Evolutionary conservation across 2,329 filamentous ascomycete species (phyloP).

Genomic region (Alternaria tenuissima): DNA sequence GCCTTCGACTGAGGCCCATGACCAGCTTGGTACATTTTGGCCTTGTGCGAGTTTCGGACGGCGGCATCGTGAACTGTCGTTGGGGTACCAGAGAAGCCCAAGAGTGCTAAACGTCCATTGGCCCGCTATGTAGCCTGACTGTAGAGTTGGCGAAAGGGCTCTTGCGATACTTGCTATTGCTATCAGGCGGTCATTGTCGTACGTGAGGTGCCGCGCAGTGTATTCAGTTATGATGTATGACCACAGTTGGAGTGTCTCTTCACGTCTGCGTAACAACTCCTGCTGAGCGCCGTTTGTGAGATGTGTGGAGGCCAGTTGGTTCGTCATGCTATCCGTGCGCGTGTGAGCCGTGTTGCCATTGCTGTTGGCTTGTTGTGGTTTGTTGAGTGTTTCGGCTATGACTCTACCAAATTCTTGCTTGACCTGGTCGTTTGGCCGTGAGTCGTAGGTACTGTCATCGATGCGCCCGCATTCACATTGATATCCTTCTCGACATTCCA

Average conservation of each 20-base stretch:
- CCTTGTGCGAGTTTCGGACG: constrained; percentile 29
- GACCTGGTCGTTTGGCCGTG: constrained; percentile 43
- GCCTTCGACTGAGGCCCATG: constrained; percentile 48
- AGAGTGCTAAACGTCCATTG: constrained; percentile 49
- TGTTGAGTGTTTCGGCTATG: constrained; percentile 27
- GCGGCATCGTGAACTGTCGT: constrained; percentile 36
- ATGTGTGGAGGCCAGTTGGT: constrained; percentile 39
- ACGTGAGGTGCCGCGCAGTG: constrained; percentile 44
- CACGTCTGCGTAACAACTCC: constrained; percentile 28
- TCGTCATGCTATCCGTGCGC: constrained; percentile 37
- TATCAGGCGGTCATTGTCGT: constrained; percentile 43
- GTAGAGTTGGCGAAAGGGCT: constrained; percentile 31
- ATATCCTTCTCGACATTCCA: constrained; percentile 48
- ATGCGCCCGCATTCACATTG: constrained; percentile 50
- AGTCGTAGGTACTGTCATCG: constrained; percentile 39
- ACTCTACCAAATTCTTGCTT: constrained; percentile 46
- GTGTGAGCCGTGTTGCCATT: constrained; percentile 23
- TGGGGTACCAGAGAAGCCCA: constrained; percentile 48
- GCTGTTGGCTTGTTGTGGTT: constrained; percentile 15
- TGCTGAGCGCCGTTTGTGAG: constrained; percentile 30
- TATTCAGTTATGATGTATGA: constrained; percentile 48
- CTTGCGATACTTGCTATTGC: constrained; percentile 46
- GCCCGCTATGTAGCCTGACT: constrained; percentile 47
- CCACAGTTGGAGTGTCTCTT: constrained; percentile 46
- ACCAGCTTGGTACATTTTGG: constrained; percentile 46